Evolutionary conservation across 495 filamentous ascomycete genomes (phyloP).

Genomic region (Penicillium turbatum): DNA sequence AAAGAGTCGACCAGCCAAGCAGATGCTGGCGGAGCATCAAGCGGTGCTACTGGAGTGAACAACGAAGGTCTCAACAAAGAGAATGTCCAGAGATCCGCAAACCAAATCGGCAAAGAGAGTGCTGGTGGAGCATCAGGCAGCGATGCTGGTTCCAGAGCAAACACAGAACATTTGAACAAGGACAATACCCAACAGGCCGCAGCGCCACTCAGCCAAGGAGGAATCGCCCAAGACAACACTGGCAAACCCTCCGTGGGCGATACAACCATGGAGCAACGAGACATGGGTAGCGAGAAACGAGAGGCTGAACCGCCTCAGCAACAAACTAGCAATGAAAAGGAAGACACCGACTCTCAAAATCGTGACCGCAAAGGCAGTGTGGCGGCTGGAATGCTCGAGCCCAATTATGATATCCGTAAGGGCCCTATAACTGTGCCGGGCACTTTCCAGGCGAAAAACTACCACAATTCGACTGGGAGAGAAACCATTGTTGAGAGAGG

Average conservation of each 20-base stretch:
- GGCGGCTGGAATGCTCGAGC: slow-evolving; percentile 6
- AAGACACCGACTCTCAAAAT: not conserved
- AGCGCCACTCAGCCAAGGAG: slow-evolving; percentile 4
- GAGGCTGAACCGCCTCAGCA: not conserved
- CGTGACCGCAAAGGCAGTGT: slow-evolving; percentile 1
- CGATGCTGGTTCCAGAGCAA: slow-evolving; percentile 3
- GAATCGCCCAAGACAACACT: not conserved
- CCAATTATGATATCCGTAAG: slow-evolving; percentile 24
- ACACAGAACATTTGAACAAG: slow-evolving; percentile 5
- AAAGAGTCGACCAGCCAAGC: slow-evolving; percentile 3
- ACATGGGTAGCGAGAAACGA: not conserved
- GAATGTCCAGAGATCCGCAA: slow-evolving; percentile 3
- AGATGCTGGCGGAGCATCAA: slow-evolving; percentile 1
- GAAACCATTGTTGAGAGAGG: not conserved
- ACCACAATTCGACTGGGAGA: not conserved
- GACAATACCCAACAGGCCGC: slow-evolving; percentile 8
- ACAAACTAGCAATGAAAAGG: not conserved
- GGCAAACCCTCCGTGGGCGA: not conserved
- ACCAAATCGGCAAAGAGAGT: not conserved
- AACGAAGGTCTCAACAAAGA: slow-evolving; percentile 6
- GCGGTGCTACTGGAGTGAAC: not conserved
- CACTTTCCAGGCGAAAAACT: slow-evolving; percentile 7
- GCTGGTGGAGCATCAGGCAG: not conserved
- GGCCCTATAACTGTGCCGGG: slow-evolving; percentile 21
- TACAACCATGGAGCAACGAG: not conserved